Evolutionary conservation across 805 yeast species (phyloP), one percentile per base, ranked within the genome.

Genomic region (Zygoascus bituminiphila): DNA sequence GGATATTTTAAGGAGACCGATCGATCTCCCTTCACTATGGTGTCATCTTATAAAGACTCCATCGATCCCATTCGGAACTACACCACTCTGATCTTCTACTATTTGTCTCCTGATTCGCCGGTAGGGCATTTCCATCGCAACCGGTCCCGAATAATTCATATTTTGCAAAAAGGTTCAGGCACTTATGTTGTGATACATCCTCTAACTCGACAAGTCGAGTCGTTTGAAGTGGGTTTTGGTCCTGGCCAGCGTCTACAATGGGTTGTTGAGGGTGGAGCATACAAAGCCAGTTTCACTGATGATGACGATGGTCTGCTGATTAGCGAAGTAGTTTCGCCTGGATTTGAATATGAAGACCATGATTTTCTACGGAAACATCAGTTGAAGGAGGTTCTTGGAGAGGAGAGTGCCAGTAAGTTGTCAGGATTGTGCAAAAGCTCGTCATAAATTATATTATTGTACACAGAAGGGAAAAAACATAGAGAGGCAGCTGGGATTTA

Each of bases 201-300:
- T 3, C 67, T 74, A 52, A 31, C 35, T 5, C 81, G 81, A 0
- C 50, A 50, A 2, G 60, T 78, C 17, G 73, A 74, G 49, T 64
- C 76, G 1, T 78, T 77, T 57, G 67, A 66, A 20, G 82, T 77
- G 23, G 83, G 82, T 0, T 75, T 76, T 52, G 69, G 76, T 52
- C 62, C 62, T 10, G 79, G 79, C 5, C 80, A 77, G 57, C 65
- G 72, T 4, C 65, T 74, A 39, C 83, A 78, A 58, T 78, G 82
- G 82, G 80, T 78, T 5, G 82, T 78, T n/a, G 80, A 79, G 9
- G 79, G 81, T 1, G 81, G 75, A 10, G 76, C 73, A 17, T 78
- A 73, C 64, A 78, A 78, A 57, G 81, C 81, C 4, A 73, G 79
- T 44, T 78, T 74, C 55, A 47, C 55, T 8, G 39, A 51, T 24